Percentiles rank a stretch among this genome's conserved stretches.
These are phyloP conservation scores for Liriodendron chinense DNA, from an alignment of 164 flowering plant species.

Conservation along the genomic window DNA sequence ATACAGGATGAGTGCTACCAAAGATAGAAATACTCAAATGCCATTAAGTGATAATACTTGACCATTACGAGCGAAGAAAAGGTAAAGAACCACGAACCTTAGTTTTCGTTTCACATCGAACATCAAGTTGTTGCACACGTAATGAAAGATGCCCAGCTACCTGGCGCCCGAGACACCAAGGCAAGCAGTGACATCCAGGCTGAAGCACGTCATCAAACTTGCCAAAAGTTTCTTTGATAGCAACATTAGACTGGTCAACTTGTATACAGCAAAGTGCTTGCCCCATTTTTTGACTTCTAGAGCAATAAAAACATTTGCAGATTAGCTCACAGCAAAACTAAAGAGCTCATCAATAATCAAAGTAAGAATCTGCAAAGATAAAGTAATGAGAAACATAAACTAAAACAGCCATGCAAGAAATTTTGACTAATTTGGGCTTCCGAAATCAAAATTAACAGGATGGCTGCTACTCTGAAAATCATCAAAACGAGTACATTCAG, in stretches of 20 bases:
- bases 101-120: slow-evolving; percentile 84
- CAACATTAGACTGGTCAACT: slow-evolving; percentile 76
- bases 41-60: background rate
- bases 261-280: slow-evolving; percentile 56
- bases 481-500: background rate
- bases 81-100: slow-evolving; percentile 36
- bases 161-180: slow-evolving; percentile 69
- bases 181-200: slow-evolving; percentile 81
- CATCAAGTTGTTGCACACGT: slow-evolving; percentile 76
- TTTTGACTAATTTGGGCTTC: background rate
- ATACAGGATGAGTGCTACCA: background rate
- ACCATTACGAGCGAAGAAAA: background rate
- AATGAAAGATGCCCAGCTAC: slow-evolving; percentile 63
- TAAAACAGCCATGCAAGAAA: background rate
- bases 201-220: slow-evolving; percentile 68
- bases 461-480: background rate
- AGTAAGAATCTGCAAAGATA: background rate
- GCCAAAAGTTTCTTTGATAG: slow-evolving; percentile 67
- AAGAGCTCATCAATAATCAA: background rate
- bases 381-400: background rate
- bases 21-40: background rate
- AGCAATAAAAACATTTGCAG: background rate
- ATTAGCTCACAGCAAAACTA: background rate
- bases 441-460: background rate
- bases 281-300: slow-evolving; percentile 44